Evolutionary conservation across 2,329 filamentous ascomycete species (phyloP).

Genomic region (Aspergillus spinulosporus): DNA sequence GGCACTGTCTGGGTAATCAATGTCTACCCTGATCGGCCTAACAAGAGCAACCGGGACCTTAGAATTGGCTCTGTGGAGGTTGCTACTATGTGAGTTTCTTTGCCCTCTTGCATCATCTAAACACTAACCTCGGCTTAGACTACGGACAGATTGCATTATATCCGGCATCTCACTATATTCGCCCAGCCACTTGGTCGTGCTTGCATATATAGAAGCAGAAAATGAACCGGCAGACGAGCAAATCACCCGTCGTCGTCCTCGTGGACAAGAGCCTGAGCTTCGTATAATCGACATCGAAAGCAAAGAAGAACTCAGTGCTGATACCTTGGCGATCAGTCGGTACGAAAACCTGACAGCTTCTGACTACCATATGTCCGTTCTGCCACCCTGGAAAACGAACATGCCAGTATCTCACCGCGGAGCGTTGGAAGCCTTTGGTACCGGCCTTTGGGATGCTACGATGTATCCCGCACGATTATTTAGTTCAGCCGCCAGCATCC

Average conservation of each 20-base stretch:
- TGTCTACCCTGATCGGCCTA: constrained; percentile 72
- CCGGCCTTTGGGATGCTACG: constrained; percentile 82
- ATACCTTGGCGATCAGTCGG: constrained; percentile 79
- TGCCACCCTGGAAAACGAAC: constrained; percentile 73
- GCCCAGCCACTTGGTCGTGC: constrained; percentile 81
- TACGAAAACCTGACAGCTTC: constrained; percentile 82
- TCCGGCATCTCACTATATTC: constrained; percentile 97
- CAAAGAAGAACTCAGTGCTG: constrained; percentile 79
- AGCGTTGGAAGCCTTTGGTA: constrained; percentile 72
- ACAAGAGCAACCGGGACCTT: constrained; percentile 67
- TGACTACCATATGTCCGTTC: constrained; percentile 85
- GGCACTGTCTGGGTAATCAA: constrained; percentile 95
- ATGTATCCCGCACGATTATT: constrained; percentile 86
- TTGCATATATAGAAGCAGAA: constrained; percentile 82
- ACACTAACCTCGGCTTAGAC: constrained; percentile 51
- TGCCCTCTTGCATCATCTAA: constrained; percentile 5
- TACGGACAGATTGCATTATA: constrained; percentile 96
- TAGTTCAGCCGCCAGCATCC: constrained; percentile 78
- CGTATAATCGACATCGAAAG: constrained; percentile 86
- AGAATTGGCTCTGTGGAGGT: constrained; percentile 82
- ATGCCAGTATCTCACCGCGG: constrained; percentile 67
- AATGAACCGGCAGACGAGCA: constrained; percentile 63
- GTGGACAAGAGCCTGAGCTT: constrained; percentile 82
- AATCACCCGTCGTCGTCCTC: constrained; percentile 64
- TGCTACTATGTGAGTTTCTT: constrained; percentile 76